Percentiles rank a stretch among this genome's conserved stretches.
These are phyloP conservation scores for Arbutus unedo DNA, from an alignment of 148 eudicot genomes.

Conservation along the genomic window DNA sequence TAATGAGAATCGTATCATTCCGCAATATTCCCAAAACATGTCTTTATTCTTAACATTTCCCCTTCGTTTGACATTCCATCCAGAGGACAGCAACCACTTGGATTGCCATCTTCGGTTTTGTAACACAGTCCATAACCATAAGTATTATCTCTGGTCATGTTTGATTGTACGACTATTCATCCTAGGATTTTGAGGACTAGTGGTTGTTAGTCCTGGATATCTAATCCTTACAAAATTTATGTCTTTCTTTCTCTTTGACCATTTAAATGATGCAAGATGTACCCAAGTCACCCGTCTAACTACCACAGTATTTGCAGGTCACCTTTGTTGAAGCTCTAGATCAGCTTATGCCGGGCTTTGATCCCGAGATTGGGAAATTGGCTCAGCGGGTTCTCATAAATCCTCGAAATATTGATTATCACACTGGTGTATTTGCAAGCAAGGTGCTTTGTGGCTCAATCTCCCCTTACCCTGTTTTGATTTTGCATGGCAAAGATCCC, in stretches of 20 bases:
- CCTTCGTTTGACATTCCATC: not conserved
- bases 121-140: not conserved
- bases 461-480: not conserved
- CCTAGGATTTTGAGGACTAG: not conserved
- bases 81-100: not conserved
- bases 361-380: constrained; percentile 96
- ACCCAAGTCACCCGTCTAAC: constrained; percentile 12
- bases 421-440: constrained; percentile 99
- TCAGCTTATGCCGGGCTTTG: constrained; percentile 99
- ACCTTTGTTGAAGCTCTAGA: constrained; percentile 97
- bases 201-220: not conserved
- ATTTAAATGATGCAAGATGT: constrained; percentile 2
- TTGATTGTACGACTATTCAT: not conserved
- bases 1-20: too few relatives aligned
- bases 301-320: constrained; percentile 45
- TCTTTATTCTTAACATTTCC: too few relatives aligned
- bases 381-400: constrained; percentile 94
- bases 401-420: constrained; percentile 94
- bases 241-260: not conserved
- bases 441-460: constrained; percentile 45
- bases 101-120: not conserved
- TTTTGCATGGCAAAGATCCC: constrained; percentile 6
- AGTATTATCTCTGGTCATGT: not conserved
- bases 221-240: not conserved
- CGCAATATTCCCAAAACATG: too few relatives aligned